Base-by-base conservation (phyloP, 2,329 filamentous ascomycete genomes). In the Bipolaris victoriae region DNA sequence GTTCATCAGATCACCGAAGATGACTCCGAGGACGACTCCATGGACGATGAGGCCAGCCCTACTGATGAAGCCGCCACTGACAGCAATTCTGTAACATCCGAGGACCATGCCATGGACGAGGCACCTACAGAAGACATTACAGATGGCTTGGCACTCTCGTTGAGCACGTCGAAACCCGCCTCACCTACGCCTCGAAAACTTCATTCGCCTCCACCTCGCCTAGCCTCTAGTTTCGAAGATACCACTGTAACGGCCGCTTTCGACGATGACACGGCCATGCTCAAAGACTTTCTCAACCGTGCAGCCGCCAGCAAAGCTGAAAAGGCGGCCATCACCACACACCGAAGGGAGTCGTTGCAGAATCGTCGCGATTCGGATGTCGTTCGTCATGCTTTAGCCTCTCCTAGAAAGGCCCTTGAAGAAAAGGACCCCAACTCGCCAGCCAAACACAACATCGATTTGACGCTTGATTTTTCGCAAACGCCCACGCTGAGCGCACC, bases 361-460 rank as follows among this genome's bases (percentile, higher is more conserved):
- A 80, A 82, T 49, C 75, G 79, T 29, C 77, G 80, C 29, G 79
- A 83, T 55, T 82, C 80, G 2, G 79, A 79, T 60, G 74, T 74
- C 7, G 72, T 82, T 10, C 76, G 79, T 29, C 74, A 79, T 49
- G 81, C 80, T 9, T 71, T 83, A 16, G 78, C 80, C 20, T 80
- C 79, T 22, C 78, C 80, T 18, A 76, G 76, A 20, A 76, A 76
- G 49, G 73, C 77, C 5, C 75, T 83, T 0, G 77, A 76, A 63
- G 77, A 80, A 29, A 77, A 81, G 63, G 80, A 83, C 56, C 76
- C 78, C 29, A 82, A 82, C 56, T 81, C 77, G 40, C 78, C 79
- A n/a, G 76, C 78, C 13, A 76, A 76, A 49, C 63, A 65, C 52
- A 71, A 74, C 54, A 70, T 64, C 36, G 70, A 74, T n/a, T 58